These are phyloP conservation scores for Penicillium cataractarum DNA, from an alignment of 495 filamentous ascomycete species.

Conservation along the genomic window DNA sequence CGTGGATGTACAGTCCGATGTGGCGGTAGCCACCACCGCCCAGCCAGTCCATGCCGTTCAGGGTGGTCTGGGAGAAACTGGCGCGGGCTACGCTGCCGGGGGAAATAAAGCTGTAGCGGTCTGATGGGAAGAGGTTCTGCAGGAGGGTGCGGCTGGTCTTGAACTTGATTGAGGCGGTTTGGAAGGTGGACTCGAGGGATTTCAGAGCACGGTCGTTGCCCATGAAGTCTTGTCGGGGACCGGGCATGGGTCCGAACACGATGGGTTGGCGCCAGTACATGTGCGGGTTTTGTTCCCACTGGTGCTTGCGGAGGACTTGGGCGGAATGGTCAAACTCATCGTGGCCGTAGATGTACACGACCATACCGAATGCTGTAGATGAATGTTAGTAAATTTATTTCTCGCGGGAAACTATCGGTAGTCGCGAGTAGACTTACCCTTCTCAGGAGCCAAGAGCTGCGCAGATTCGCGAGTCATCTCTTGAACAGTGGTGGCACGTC, in stretches of 20 bases:
- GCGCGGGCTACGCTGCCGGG: conserved; percentile 55
- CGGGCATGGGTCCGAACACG: conserved; percentile 60
- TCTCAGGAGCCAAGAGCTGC: conserved; percentile 18
- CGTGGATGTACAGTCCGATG: conserved; percentile 60
- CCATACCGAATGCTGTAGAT: conserved; percentile 49
- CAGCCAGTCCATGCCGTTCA: conserved; percentile 58
- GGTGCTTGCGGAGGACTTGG: conserved; percentile 51
- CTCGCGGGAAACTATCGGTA: neutral
- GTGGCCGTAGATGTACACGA: conserved; percentile 61
- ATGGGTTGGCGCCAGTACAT: conserved; percentile 56
- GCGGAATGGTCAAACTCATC: conserved; percentile 61
- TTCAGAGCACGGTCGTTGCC: conserved; percentile 29
- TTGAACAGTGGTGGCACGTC: conserved; percentile 58
- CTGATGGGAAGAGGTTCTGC: conserved; percentile 55
- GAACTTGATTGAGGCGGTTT: conserved; percentile 58
- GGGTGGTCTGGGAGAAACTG: conserved; percentile 50
- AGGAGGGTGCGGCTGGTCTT: conserved; percentile 60
- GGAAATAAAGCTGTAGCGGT: conserved; percentile 46
- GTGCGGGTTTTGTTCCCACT: conserved; percentile 43
- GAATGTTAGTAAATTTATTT: neutral
- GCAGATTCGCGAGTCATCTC: conserved; percentile 48
- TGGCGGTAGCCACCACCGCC: conserved; percentile 59
- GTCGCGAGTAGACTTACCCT: conserved; percentile 18
- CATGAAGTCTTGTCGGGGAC: conserved; percentile 49
- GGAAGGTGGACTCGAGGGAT: conserved; percentile 45